Conservation (phyloP, 2,329 filamentous ascomycete species). For the Aureobasidium mangrovei region DNA sequence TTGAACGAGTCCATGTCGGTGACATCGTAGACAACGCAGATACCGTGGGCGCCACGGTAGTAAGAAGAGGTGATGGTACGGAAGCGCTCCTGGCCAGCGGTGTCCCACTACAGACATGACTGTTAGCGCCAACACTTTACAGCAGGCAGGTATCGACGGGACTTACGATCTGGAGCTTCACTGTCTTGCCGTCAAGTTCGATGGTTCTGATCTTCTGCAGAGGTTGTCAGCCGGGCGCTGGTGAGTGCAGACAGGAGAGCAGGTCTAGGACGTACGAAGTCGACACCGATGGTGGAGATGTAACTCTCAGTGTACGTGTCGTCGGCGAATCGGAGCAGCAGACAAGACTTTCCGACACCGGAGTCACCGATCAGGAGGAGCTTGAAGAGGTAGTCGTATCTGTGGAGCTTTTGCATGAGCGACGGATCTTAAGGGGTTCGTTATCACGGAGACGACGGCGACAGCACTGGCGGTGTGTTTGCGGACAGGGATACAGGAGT, state of each 20-base stretch:
- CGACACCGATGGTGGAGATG: slow-evolving; percentile 98
- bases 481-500: background rate
- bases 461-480: background rate
- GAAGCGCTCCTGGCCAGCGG: slow-evolving; percentile 98
- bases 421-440: slow-evolving; percentile 6
- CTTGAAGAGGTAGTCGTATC: slow-evolving; percentile 99
- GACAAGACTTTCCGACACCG: slow-evolving; percentile 98
- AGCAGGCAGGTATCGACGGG: background rate
- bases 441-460: slow-evolving; percentile 1
- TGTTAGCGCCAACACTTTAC: slow-evolving; percentile 15
- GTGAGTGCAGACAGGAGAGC: background rate
- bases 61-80: slow-evolving; percentile 99
- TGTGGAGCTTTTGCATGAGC: slow-evolving; percentile 32
- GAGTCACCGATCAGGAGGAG: slow-evolving; percentile 99
- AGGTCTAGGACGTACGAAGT: slow-evolving; percentile 65
- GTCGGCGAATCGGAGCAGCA: slow-evolving; percentile 95
- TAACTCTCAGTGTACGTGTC: slow-evolving; percentile 99
- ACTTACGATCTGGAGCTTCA: slow-evolving; percentile 97
- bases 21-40: slow-evolving; percentile 99
- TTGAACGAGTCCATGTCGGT: slow-evolving; percentile 99
- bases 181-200: slow-evolving; percentile 98
- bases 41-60: slow-evolving; percentile 97
- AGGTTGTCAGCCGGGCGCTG: slow-evolving; percentile 24
- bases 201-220: slow-evolving; percentile 97
- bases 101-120: slow-evolving; percentile 71